phyloP scores from a whole-genome alignment of 2,329 filamentous ascomycete genomes.

The Hypoxylon sp. region DNA sequence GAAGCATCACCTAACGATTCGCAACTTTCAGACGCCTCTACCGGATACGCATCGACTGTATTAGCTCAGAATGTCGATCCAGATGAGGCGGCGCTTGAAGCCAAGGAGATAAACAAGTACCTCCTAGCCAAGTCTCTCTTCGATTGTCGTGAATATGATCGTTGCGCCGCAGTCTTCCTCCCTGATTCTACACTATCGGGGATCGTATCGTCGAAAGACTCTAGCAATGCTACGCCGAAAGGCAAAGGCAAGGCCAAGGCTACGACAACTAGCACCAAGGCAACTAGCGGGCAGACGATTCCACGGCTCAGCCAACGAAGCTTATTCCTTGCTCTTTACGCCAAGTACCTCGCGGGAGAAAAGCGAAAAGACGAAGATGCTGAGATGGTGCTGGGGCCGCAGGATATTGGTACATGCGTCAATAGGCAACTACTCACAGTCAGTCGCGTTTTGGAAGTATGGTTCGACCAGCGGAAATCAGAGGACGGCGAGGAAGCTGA shows the following conservation, averaged over 20 bases:
- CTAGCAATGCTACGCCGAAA: conserved; percentile 55
- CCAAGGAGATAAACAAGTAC: conserved; percentile 84
- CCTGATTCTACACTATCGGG: conserved; percentile 83
- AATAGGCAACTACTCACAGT: conserved; percentile 89
- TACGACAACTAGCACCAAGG: conserved; percentile 51
- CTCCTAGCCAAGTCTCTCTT: conserved; percentile 94
- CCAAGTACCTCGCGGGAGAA: conserved; percentile 92
- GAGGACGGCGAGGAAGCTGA: conserved; percentile 70
- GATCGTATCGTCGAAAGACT: conserved; percentile 67
- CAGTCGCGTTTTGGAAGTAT: conserved; percentile 81
- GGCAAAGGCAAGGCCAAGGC: conserved; percentile 75
- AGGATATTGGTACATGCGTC: conserved; percentile 84
- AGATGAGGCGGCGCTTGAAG: conserved; percentile 81
- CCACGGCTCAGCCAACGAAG: conserved; percentile 87
- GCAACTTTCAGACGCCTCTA: conserved; percentile 53
- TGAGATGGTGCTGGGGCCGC: conserved; percentile 96
- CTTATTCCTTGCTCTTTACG: conserved; percentile 91
- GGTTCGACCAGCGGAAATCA: conserved; percentile 78
- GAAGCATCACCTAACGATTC: conserved; percentile 52
- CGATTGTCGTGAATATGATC: conserved; percentile 94
- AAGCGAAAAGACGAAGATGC: conserved; percentile 97
- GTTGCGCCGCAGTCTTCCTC: conserved; percentile 90
- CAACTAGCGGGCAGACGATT: conserved; percentile 53
- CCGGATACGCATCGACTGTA: conserved; percentile 63
- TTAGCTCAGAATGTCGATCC: conserved; percentile 74